A percentile compares a stretch with the other conserved stretches of the same genome.
phyloP scores from a whole-genome alignment of 75 land plant genomes.

The Isoetes taiwanensis region DNA sequence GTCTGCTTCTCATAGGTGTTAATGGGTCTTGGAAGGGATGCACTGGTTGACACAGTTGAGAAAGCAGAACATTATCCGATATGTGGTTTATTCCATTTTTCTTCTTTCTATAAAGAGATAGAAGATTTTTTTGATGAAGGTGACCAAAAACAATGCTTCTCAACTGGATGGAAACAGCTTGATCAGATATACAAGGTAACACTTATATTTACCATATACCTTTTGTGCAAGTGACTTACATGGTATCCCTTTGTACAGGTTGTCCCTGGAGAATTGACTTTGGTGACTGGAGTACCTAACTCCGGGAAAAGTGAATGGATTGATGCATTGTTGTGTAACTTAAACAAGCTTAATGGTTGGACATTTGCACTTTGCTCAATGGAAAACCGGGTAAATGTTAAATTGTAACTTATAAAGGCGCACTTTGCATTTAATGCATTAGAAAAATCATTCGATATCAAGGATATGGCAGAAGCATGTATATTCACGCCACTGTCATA shows the following conservation, averaged over 20 bases:
- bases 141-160: too few species aligned
- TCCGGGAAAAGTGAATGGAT: slow-evolving; percentile 99
- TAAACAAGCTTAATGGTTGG: slow-evolving; percentile 57
- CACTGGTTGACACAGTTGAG: slow-evolving; percentile 48
- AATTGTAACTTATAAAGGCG: too few species aligned
- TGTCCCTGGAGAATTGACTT: slow-evolving; percentile 87
- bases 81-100: slow-evolving; percentile 63
- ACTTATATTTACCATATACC: background rate
- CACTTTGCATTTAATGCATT: too few species aligned
- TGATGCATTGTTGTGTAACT: slow-evolving; percentile 85
- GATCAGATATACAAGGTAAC: slow-evolving; percentile 63
- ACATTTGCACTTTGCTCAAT: slow-evolving; percentile 91
- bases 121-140: slow-evolving; percentile 66
- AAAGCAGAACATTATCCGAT: slow-evolving; percentile 83
- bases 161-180: slow-evolving; percentile 80
- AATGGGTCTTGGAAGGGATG: slow-evolving; percentile 48
- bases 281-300: slow-evolving; percentile 91
- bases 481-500: too few species aligned
- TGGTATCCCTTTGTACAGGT: too few species aligned
- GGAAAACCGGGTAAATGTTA: slow-evolving; percentile 75
- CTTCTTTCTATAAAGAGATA: slow-evolving; percentile 60
- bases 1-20: slow-evolving; percentile 44
- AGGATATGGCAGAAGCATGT: too few species aligned
- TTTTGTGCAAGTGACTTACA: too few species aligned
- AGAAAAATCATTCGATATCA: too few species aligned